These are phyloP conservation scores for Eimeria sp. DNA, from an alignment of 169 alveolate species.

Conservation along the genomic window DNA sequence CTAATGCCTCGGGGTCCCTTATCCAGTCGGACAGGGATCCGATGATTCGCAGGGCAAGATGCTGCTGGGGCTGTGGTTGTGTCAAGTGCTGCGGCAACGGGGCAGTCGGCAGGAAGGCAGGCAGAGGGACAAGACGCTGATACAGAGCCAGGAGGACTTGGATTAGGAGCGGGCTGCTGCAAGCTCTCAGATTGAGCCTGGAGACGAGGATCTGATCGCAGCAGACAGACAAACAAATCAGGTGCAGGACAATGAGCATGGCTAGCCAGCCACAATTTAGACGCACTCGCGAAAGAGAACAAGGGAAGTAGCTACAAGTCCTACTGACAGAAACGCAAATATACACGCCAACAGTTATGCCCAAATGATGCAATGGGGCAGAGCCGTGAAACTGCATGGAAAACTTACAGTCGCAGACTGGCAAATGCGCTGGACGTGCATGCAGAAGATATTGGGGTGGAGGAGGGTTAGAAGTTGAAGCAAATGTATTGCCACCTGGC, in stretches of 20 bases:
- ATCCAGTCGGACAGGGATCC: constrained; percentile 59
- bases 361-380: not conserved
- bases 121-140: constrained; percentile 77
- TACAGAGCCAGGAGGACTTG: constrained; percentile 69
- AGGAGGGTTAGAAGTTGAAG: constrained; percentile 75
- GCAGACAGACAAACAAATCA: not conserved
- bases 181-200: constrained; percentile 60
- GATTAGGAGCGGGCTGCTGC: constrained; percentile 71
- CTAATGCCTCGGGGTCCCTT: constrained; percentile 17
- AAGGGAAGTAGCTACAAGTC: not conserved
- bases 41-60: constrained; percentile 35
- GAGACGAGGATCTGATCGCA: constrained; percentile 61
- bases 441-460: constrained; percentile 80
- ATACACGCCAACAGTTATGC: not conserved
- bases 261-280: not conserved
- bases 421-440: constrained; percentile 76
- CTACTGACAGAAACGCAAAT: not conserved
- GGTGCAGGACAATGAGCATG: not conserved
- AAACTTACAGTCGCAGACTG: constrained; percentile 58
- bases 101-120: constrained; percentile 78
- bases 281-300: not conserved
- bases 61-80: constrained; percentile 77
- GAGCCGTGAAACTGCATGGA: not conserved
- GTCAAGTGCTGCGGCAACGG: constrained; percentile 68
- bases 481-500: constrained; percentile 55